Evolutionary conservation across 306 rosid species (phyloP).

Genomic region (Prunus campanulata): DNA sequence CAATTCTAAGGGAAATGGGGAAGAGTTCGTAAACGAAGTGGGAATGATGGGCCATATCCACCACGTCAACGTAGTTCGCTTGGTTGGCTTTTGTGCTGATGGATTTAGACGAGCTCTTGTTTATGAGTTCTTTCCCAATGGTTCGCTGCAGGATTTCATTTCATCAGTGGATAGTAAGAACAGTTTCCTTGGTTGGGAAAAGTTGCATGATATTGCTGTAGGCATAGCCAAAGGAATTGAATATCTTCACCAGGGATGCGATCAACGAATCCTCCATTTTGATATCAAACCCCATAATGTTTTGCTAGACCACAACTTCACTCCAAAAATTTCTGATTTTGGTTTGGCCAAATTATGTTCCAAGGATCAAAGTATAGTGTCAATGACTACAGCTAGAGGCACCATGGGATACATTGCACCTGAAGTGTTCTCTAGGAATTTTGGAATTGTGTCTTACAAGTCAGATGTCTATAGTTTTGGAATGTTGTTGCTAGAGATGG

Average conservation of each 20-base stretch:
- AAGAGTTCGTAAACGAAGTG: conserved; percentile 18
- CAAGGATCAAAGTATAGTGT: conserved; percentile 1
- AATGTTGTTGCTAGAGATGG: conserved; percentile 32
- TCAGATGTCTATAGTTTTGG: conserved; percentile 36
- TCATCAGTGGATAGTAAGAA: conserved; percentile 11
- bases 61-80: conserved; percentile 39
- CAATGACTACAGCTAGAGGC: conserved; percentile 10
- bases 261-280: conserved; percentile 37
- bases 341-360: conserved; percentile 27
- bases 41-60: conserved; percentile 34
- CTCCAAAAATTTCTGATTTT: conserved; percentile 38
- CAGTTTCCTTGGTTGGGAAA: conserved; percentile 33
- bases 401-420: conserved; percentile 40
- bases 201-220: conserved; percentile 25
- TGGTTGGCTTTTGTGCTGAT: conserved; percentile 44
- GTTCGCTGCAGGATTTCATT: conserved; percentile 27
- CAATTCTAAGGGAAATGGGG: background rate
- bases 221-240: conserved; percentile 42
- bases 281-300: conserved; percentile 41
- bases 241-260: conserved; percentile 36
- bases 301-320: conserved; percentile 22
- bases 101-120: conserved; percentile 31
- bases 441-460: conserved; percentile 28
- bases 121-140: conserved; percentile 37
- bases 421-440: conserved; percentile 32